Evolutionary conservation across 352 stramenopile genomes (phyloP).

Genomic region (Phytophthora brassicae): DNA sequence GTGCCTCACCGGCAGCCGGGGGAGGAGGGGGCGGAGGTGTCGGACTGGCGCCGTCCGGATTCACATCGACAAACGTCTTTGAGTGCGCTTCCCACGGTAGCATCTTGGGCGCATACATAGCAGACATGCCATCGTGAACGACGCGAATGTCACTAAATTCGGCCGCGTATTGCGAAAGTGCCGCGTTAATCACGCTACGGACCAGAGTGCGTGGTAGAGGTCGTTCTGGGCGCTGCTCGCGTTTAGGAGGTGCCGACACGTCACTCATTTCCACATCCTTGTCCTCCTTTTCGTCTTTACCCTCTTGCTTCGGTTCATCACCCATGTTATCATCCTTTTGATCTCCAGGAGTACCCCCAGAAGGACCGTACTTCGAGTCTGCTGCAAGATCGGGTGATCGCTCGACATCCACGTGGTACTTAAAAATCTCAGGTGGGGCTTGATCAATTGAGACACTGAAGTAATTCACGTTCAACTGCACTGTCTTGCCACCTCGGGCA

Average conservation of each 20-base stretch:
- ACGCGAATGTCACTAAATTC: slow-evolving; percentile 60
- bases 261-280: slow-evolving; percentile 57
- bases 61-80: slow-evolving; percentile 55
- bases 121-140: slow-evolving; percentile 65
- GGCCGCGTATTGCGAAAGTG: slow-evolving; percentile 46
- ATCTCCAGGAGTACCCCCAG: slow-evolving; percentile 17
- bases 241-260: slow-evolving; percentile 22
- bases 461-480: slow-evolving; percentile 37
- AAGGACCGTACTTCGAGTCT: slow-evolving; percentile 50
- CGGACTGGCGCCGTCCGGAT: slow-evolving; percentile 40
- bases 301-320: slow-evolving; percentile 34
- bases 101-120: slow-evolving; percentile 51
- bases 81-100: slow-evolving; percentile 49
- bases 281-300: slow-evolving; percentile 33
- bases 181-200: slow-evolving; percentile 62
- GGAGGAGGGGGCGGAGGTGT: slow-evolving; percentile 15
- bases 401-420: slow-evolving; percentile 72
- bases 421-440: slow-evolving; percentile 55
- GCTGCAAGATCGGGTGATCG: slow-evolving; percentile 37
- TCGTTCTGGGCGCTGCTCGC: slow-evolving; percentile 29
- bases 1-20: slow-evolving; percentile 20
- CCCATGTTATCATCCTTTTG: slow-evolving; percentile 47
- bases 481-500: slow-evolving; percentile 31
- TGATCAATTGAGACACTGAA: slow-evolving; percentile 59
- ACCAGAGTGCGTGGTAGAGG: slow-evolving; percentile 51